Base-by-base conservation (phyloP, 371 early-diverging fungal species). In the Thermomucor indicae-seudaticae region DNA sequence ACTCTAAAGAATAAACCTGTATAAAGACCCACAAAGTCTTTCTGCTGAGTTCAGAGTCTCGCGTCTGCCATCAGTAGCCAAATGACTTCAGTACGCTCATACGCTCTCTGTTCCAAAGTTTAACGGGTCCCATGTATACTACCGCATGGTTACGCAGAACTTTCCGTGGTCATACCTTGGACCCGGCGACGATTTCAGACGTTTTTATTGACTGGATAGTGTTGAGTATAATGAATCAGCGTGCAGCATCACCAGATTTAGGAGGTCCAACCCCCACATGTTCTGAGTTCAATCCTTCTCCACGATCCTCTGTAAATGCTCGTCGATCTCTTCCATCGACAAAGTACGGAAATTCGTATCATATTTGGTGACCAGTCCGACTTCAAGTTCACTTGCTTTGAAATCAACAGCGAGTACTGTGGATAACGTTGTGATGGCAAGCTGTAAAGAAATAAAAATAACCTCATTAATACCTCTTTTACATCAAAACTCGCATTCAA, bases 401-500 rank as follows among this genome's bases (percentile, higher is more conserved):
- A 98, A 94, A 70, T 96, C 95, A 49, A 91, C 84, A 3, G 95
- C 84, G 45, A 97, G 76, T 7, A 95, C 91, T 11, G 88, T 83
- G 29, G 96, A 92, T 41, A 98, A 74, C 20, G 97, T 92, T 34
- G 91, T 93, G 54, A 98, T 91, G 7, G 97, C 97, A 51, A 96
- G 75, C 92, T 92, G 58, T 23, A 25, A 16, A 34, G 24, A 19
- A 12, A 2, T 12, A 27, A 41, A 20, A 8, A 29, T 30, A 22
- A 6, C n/a, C 5, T 30, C 32, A 22, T 16, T 52, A 22, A 38
- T 35, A 16, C 0, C 11, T 43, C 2, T 16, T 28, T 20, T 34
- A 16, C 2, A 34, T 35, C 30, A 37, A 19, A 37, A 5, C 19
- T 3, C 19, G 5, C 3, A 14, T 37, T 32, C 14, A 32, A 7